A percentile compares a stretch with the other conserved stretches of the same genome.
Evolutionary conservation across 495 filamentous ascomycete genomes (phyloP).

Genomic region (Xylaria palmicola): DNA sequence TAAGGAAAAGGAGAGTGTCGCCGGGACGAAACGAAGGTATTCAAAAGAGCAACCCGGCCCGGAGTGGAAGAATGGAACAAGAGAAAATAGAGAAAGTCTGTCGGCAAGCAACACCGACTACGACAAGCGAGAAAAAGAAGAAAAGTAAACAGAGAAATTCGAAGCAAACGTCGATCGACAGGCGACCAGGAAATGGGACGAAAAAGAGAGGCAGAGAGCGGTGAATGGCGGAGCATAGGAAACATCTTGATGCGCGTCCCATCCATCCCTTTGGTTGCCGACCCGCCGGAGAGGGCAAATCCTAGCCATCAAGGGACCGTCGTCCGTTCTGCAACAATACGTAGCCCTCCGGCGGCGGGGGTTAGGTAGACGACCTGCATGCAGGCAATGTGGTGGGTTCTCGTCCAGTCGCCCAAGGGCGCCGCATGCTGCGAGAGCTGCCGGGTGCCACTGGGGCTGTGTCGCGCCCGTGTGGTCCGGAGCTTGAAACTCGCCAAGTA

Average conservation of each 20-base stretch:
- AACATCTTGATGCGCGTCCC: background rate
- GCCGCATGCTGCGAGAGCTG: background rate
- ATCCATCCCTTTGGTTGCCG: background rate
- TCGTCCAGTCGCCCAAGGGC: background rate
- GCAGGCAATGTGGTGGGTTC: background rate
- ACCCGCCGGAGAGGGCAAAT: background rate
- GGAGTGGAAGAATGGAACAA: slow-evolving; percentile 4
- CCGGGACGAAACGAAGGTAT: slow-evolving; percentile 9
- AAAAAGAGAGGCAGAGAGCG: background rate
- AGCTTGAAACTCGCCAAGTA: slow-evolving; percentile 5
- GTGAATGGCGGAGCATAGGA: too few relatives aligned
- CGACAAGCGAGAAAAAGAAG: background rate
- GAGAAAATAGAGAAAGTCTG: background rate
- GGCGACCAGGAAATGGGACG: background rate
- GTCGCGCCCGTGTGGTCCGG: slow-evolving; percentile 7
- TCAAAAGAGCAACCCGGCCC: slow-evolving; percentile 6
- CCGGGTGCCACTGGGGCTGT: background rate
- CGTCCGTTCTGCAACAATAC: background rate
- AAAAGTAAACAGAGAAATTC: background rate
- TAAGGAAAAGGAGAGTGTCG: background rate
- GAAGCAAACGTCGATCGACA: background rate
- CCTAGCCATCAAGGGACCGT: background rate
- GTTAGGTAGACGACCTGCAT: background rate
- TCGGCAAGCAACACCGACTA: slow-evolving; percentile 1
- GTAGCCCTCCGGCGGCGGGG: background rate